Base-by-base conservation (phyloP, 768 basidiomycete species). In the Rhodotorula taiwanensis region DNA sequence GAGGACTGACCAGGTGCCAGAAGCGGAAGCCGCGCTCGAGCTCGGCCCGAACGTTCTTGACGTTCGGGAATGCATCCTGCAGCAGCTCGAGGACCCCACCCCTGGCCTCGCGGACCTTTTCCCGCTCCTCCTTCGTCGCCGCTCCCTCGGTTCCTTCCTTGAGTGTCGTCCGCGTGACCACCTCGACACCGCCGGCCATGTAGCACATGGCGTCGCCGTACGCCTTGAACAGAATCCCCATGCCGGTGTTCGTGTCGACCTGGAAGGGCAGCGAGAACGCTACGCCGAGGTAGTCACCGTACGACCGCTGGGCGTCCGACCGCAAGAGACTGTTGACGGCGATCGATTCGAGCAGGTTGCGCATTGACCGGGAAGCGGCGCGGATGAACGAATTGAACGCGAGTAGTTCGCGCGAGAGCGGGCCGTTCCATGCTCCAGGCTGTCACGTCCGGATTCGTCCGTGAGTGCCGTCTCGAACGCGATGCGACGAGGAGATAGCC, bases 351-450 rank as follows among this genome's bases (percentile, higher is more conserved):
- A 95, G 77, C 70, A 98, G 80, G 61, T 87, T 87, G 66, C 95
- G 84, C 62, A 98, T 80, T 33, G 92, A 88, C 62, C 92, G 86
- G 60, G 90, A 88, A 65, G 98, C 79, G 54, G 89, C 88, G 55
- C 89, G 86, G 73, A 95, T 85, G 75, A 98, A 98, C 52, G 92
- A 91, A 80, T 99, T 99, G 83, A 98, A 99, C 64, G 95, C 92
- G 53, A 99, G 81, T 63, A 99, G 79, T 76, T 98, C 94, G 64
- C 95, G 87, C 70, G 94, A 97, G 52, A 99, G 79, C 45, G 95
- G 95, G 31, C 94, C 95, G 44, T 86, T 87, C 95, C 95, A 99
- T 69, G 88, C 83, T 75, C 86, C 87, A 41, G 89, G 64, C 91
- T 95, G 73, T 1, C 21, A 39, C 21, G 23, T 9, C 10, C 36